phyloP scores from a whole-genome alignment of 768 basidiomycete genomes.

The Pleurotus eryngii region DNA sequence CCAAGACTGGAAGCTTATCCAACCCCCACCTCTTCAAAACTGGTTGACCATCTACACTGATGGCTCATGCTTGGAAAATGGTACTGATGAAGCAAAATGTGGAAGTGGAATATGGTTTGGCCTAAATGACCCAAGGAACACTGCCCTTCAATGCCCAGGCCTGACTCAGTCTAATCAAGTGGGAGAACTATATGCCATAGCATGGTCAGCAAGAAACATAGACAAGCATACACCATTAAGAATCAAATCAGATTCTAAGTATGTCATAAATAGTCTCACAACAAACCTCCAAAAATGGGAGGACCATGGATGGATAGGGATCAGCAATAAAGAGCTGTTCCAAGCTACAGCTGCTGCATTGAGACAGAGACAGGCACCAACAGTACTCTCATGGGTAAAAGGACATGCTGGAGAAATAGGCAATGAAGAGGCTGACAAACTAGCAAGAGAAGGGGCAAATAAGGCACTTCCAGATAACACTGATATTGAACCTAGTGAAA shows the following conservation, averaged over 20 bases:
- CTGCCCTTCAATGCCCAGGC: too few relatives aligned
- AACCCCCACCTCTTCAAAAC: too few relatives aligned
- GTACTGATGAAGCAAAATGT: too few relatives aligned
- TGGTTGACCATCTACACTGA: background rate
- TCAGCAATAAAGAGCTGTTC: slow-evolving; percentile 14
- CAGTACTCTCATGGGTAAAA: slow-evolving; percentile 21
- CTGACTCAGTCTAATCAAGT: too few relatives aligned
- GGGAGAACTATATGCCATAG: too few relatives aligned
- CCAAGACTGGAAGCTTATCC: too few relatives aligned
- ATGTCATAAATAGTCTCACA: slow-evolving; percentile 18
- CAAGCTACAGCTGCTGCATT: slow-evolving; percentile 6
- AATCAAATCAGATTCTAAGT: slow-evolving; percentile 19
- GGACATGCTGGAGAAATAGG: slow-evolving; percentile 15
- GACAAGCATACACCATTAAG: background rate
- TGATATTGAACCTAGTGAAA: too few relatives aligned
- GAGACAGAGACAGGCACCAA: slow-evolving; percentile 11
- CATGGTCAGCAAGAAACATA: too few relatives aligned
- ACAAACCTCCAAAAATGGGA: slow-evolving; percentile 18
- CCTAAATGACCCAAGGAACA: too few relatives aligned
- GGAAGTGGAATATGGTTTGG: too few relatives aligned
- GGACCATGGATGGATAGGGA: slow-evolving; percentile 20
- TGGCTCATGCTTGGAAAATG: too few relatives aligned
- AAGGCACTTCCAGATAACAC: background rate
- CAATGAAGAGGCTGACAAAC: slow-evolving; percentile 19
- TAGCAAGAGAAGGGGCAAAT: slow-evolving; percentile 14